Percentiles rank a stretch among this genome's conserved stretches.
These are phyloP conservation scores for Xylariales sp. DNA, from an alignment of 2,329 filamentous ascomycete species.

Conservation along the genomic window DNA sequence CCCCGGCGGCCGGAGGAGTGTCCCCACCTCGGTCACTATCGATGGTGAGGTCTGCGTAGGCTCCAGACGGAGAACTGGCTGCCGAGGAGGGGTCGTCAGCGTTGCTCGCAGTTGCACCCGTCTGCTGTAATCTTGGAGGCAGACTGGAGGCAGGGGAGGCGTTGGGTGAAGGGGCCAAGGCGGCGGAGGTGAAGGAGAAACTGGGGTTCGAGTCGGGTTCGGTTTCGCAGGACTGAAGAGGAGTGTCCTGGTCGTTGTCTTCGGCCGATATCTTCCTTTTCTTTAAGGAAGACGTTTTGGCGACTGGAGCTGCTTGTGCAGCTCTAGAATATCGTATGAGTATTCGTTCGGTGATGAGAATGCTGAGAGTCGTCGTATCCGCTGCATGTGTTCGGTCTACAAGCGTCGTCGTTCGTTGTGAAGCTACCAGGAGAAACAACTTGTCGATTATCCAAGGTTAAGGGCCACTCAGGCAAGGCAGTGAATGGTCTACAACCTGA, in stretches of 20 bases:
- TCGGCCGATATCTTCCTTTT: constrained; percentile 60
- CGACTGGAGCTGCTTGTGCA: constrained; percentile 62
- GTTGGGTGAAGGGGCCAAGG: constrained; percentile 33
- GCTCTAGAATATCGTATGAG: constrained; percentile 44
- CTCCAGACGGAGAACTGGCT: constrained; percentile 53
- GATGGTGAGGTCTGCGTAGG: constrained; percentile 53
- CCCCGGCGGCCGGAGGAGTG: constrained; percentile 34
- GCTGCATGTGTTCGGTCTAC: neutral
- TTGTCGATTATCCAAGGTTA: too few relatives aligned
- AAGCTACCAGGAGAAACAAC: too few relatives aligned
- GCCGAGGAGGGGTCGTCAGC: constrained; percentile 50
- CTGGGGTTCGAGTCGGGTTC: constrained; percentile 43
- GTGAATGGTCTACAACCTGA: too few relatives aligned
- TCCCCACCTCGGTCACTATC: constrained; percentile 50
- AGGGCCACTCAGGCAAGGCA: too few relatives aligned
- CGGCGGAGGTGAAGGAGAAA: constrained; percentile 45
- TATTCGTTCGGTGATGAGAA: neutral
- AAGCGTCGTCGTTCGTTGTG: too few relatives aligned
- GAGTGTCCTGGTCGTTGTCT: constrained; percentile 42
- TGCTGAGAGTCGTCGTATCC: neutral
- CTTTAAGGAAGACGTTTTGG: constrained; percentile 70
- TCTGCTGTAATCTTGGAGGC: constrained; percentile 50
- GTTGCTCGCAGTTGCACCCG: constrained; percentile 34
- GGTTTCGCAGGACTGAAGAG: constrained; percentile 49
- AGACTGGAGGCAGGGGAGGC: constrained; percentile 43